phyloP scores from a whole-genome alignment of 139 green algal genomes.

The Chlamydomonas sphaeroides region DNA sequence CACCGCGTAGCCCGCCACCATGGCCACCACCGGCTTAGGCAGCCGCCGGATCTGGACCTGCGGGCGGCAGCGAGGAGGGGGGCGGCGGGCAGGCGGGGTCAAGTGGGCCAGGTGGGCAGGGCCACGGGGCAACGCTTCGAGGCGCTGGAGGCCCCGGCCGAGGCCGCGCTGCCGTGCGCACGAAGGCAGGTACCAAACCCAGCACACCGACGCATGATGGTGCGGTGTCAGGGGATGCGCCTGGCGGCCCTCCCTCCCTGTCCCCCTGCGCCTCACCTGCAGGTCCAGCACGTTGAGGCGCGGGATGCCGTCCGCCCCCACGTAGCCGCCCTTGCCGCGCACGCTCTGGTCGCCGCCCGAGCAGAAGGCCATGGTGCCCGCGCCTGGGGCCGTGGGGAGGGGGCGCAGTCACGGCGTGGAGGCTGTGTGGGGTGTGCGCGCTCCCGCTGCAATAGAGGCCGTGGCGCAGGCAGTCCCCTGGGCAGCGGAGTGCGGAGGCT shows the following conservation, averaged over 20 bases:
- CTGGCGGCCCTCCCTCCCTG: neutral
- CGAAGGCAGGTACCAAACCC: too few species aligned
- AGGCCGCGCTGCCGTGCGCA: too few species aligned
- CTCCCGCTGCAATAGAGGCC: too few species aligned
- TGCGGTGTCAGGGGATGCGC: too few species aligned
- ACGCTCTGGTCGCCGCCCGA: slow-evolving; percentile 95
- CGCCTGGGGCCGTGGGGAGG: slow-evolving; percentile 70
- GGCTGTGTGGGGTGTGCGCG: too few species aligned
- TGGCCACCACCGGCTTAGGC: slow-evolving; percentile 95
- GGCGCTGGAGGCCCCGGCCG: too few species aligned
- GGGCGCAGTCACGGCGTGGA: too few species aligned
- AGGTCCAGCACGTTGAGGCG: slow-evolving; percentile 98
- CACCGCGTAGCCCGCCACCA: slow-evolving; percentile 97
- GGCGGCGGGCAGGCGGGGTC: neutral
- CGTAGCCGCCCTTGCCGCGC: slow-evolving; percentile 92
- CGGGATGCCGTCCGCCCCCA: slow-evolving; percentile 84
- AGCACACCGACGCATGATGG: too few species aligned
- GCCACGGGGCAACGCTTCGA: too few species aligned
- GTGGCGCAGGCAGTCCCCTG: too few species aligned
- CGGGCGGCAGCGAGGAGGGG: neutral
- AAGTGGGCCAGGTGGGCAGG: too few species aligned
- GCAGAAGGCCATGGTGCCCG: slow-evolving; percentile 92
- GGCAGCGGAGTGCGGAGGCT: too few species aligned
- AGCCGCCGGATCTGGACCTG: slow-evolving; percentile 92
- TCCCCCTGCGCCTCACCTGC: slow-evolving; percentile 58